Conservation (phyloP, 495 filamentous ascomycete genomes). For the Aspergillus egyptiacus region DNA sequence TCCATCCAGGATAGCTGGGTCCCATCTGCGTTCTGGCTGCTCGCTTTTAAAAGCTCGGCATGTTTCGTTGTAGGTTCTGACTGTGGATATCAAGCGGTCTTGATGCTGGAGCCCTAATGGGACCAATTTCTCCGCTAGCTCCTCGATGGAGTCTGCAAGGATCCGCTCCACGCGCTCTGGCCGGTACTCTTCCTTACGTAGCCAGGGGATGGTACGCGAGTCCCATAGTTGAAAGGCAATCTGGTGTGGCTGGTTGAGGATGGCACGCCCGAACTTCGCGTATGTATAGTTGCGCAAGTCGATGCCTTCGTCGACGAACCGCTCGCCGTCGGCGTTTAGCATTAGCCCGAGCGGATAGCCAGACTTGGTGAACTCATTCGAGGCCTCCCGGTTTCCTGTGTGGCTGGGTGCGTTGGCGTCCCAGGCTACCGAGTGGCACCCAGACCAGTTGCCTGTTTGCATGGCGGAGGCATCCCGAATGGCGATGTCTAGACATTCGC, state of each 20-base stretch:
- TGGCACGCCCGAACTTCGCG: constrained; percentile 52
- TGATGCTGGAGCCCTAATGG: constrained; percentile 37
- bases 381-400: constrained; percentile 45
- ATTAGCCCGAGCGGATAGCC: constrained; percentile 61
- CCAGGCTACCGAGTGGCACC: constrained; percentile 58
- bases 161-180: constrained; percentile 49
- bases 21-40: constrained; percentile 36
- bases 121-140: constrained; percentile 45
- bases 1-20: constrained; percentile 52
- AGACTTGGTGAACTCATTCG: constrained; percentile 61
- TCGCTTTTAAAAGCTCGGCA: constrained; percentile 33
- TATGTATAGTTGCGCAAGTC: constrained; percentile 62
- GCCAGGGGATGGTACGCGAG: constrained; percentile 35
- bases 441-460: constrained; percentile 51
- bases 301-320: constrained; percentile 59
- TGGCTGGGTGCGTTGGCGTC: constrained; percentile 50
- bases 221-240: constrained; percentile 62
- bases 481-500: constrained; percentile 47
- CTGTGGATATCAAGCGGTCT: constrained; percentile 38
- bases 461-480: constrained; percentile 43
- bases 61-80: constrained; percentile 50
- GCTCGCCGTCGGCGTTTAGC: constrained; percentile 49
- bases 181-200: constrained; percentile 54
- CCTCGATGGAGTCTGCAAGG: constrained; percentile 40
- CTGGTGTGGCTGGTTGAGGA: constrained; percentile 49